These are phyloP conservation scores for Blumeria graminis DNA, from an alignment of 2,329 filamentous ascomycete genomes.

Conservation along the genomic window DNA sequence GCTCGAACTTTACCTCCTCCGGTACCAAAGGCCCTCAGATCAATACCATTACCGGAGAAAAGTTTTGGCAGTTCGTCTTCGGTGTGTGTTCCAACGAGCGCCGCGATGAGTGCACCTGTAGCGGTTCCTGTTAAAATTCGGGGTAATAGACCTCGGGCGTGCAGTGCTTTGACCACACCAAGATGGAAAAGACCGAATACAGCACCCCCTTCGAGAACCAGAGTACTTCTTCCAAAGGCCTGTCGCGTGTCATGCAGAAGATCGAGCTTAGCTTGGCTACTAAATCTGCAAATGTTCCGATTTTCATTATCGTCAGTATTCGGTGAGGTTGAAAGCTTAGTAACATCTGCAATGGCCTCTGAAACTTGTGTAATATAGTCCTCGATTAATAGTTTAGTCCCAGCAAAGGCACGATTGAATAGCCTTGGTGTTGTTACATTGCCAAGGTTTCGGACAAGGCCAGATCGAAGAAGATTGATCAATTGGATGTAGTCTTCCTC, in stretches of 20 bases:
- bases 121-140: conserved; percentile 80
- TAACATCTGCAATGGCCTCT: conserved; percentile 58
- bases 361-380: conserved; percentile 72
- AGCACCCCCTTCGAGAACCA: conserved; percentile 72
- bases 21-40: conserved; percentile 48
- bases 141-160: conserved; percentile 56
- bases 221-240: conserved; percentile 63
- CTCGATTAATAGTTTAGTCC: conserved; percentile 76
- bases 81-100: conserved; percentile 66
- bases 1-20: conserved; percentile 13
- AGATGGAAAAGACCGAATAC: conserved; percentile 82
- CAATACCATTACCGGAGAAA: conserved; percentile 55
- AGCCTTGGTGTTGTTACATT: conserved; percentile 66
- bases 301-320: conserved; percentile 17
- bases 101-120: conserved; percentile 73
- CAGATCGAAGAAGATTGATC: conserved; percentile 59
- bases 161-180: conserved; percentile 71
- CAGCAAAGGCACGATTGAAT: conserved; percentile 66
- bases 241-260: conserved; percentile 70
- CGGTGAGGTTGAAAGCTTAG: conserved; percentile 33
- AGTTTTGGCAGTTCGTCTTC: conserved; percentile 62
- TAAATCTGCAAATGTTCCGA: conserved; percentile 17
- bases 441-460: conserved; percentile 62
- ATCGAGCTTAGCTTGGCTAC: conserved; percentile 41
- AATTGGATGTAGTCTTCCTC: conserved; percentile 49